Conservation (phyloP, 2,329 filamentous ascomycete species). For the Trichoderma koningiopsis region DNA sequence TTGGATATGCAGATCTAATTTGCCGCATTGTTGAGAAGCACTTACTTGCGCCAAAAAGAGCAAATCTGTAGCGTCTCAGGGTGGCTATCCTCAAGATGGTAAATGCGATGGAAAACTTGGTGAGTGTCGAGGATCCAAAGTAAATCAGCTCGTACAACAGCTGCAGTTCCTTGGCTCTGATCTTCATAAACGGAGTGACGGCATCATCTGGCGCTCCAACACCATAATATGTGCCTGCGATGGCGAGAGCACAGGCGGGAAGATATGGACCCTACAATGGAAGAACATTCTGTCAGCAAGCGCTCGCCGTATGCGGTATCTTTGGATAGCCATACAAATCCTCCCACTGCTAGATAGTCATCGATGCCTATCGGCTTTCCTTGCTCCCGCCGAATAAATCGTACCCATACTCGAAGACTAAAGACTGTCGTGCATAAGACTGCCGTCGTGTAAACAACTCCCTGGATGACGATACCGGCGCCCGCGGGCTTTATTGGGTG, state of each 20-base stretch:
- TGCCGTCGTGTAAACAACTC: background rate
- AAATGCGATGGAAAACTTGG: conserved; percentile 11
- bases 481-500: background rate
- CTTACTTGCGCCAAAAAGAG: background rate
- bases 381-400: background rate
- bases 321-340: background rate
- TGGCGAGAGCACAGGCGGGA: background rate
- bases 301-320: background rate
- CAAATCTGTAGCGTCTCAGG: background rate
- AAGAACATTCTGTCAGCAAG: background rate
- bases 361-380: background rate
- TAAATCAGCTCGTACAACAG: conserved; percentile 6
- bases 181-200: background rate
- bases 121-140: background rate
- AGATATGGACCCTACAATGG: background rate
- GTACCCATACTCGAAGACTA: background rate
- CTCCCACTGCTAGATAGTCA: background rate
- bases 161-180: background rate
- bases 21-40: background rate
- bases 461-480: background rate
- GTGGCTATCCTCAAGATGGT: conserved; percentile 6
- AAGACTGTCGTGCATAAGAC: background rate
- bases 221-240: background rate
- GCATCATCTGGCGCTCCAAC: background rate
- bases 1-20: background rate